Base-by-base conservation (phyloP, 2,329 filamentous ascomycete species). In the Pyricularia sp. region DNA sequence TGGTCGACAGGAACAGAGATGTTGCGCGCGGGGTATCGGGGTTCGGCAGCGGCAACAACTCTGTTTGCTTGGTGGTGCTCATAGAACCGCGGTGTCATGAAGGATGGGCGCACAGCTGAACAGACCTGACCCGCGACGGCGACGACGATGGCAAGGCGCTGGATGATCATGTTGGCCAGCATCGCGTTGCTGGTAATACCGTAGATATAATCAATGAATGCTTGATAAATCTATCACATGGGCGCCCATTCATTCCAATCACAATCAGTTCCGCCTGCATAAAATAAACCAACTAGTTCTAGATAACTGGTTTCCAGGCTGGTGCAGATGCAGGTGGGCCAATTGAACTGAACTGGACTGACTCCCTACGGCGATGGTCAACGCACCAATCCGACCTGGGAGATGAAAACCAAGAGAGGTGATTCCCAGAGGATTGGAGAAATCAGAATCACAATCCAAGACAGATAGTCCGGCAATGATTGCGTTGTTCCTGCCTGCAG, bases 1-100 rank as follows among this genome's bases (percentile, higher is more conserved):
- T 94, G 91, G 77, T 96, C 92, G 36, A 95, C 82, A 12, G 85
- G 85, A 3, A 85, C 83, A 1, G 68, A 69, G 5, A 69, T 65
- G 30, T 25, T 69, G 33, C 64, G 50, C 3, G 68, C 65, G 12
- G 68, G 68, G 20, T 69, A 69, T 36, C 33, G 65, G 12, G 26
- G 25, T 12, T 58, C 59, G 3, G 59, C 59, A 14, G 23, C 59
- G 25, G 31, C 64, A 36, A 11, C 30, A 25, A 12, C 20, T 0
- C 3, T 26, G 6, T 36, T 23, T 36, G 31, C 11, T 23, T 31
- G n/a, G 2, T 67, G 23, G 23, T 50, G 33, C n/a, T 2, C 64
- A 14, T 36, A 65, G 10, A 17, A 25, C 31, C 36, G 17, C 20
- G 31, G 31, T 30, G 11, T 23, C 28, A 30, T 67, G 50, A 28